These are phyloP conservation scores for Graphilbum fragrans DNA, from an alignment of 2,329 filamentous ascomycete species.

Conservation along the genomic window DNA sequence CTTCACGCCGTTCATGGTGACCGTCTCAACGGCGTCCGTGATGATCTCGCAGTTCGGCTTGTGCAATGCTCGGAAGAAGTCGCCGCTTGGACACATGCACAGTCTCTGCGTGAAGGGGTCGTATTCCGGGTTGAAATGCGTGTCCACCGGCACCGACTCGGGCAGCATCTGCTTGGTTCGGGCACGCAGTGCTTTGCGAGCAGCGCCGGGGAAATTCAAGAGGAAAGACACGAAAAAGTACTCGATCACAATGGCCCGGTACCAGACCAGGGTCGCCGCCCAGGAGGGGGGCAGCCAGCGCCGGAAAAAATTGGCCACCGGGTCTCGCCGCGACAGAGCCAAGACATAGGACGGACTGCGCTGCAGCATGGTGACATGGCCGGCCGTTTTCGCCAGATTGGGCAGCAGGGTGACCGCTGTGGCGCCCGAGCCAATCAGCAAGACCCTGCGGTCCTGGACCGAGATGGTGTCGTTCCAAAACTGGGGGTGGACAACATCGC, in stretches of 20 bases:
- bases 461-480: constrained; percentile 46
- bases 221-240: constrained; percentile 37
- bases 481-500: constrained; percentile 47
- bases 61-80: constrained; percentile 34
- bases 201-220: constrained; percentile 35
- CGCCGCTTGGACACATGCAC: constrained; percentile 49
- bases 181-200: constrained; percentile 32
- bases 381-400: constrained; percentile 50
- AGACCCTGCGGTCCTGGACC: constrained; percentile 53
- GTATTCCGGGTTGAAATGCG: constrained; percentile 54
- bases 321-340: constrained; percentile 31
- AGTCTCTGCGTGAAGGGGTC: constrained; percentile 64
- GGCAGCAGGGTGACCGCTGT: constrained; percentile 71
- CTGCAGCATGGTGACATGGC: constrained; percentile 66
- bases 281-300: constrained; percentile 33
- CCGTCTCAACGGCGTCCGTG: constrained; percentile 31
- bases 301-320: constrained; percentile 23
- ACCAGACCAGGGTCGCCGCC: constrained; percentile 32
- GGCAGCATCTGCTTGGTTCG: constrained; percentile 40
- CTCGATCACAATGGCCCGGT: constrained; percentile 33
- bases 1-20: constrained; percentile 29
- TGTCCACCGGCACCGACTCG: constrained; percentile 36
- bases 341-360: constrained; percentile 63
- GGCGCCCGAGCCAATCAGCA: constrained; percentile 66
- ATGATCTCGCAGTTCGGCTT: constrained; percentile 26